These are phyloP conservation scores for Reticulascus tulasneorum DNA, from an alignment of 2,329 filamentous ascomycete genomes.

Conservation along the genomic window DNA sequence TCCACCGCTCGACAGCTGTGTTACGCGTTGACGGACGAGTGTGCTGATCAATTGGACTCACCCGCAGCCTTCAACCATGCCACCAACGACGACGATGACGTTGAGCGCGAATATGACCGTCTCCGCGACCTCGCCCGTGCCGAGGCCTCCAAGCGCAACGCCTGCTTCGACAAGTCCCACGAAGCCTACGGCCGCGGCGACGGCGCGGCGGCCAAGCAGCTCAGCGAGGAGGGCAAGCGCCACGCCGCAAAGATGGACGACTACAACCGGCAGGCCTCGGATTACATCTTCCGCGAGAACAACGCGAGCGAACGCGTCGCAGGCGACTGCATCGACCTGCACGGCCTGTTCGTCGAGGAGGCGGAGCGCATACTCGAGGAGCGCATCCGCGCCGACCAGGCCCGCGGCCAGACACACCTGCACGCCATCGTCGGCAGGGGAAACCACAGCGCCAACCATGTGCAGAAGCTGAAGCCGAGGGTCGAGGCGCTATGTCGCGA, in stretches of 20 bases:
- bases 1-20: background rate
- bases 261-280: slow-evolving; percentile 86
- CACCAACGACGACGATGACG: slow-evolving; percentile 56
- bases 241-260: slow-evolving; percentile 82
- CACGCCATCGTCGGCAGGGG: slow-evolving; percentile 97
- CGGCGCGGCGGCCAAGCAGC: slow-evolving; percentile 74
- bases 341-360: slow-evolving; percentile 92
- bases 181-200: slow-evolving; percentile 82
- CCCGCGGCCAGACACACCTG: slow-evolving; percentile 72
- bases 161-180: slow-evolving; percentile 73
- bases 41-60: background rate
- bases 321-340: slow-evolving; percentile 84
- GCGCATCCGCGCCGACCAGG: slow-evolving; percentile 73
- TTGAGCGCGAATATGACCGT: slow-evolving; percentile 87
- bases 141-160: slow-evolving; percentile 73
- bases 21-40: slow-evolving; percentile 1
- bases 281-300: slow-evolving; percentile 94
- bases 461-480: slow-evolving; percentile 94
- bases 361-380: slow-evolving; percentile 86
- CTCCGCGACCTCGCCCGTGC: slow-evolving; percentile 77
- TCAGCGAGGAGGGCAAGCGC: slow-evolving; percentile 79
- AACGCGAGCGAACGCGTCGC: slow-evolving; percentile 73
- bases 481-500: slow-evolving; percentile 85
- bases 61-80: slow-evolving; percentile 71
- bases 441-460: slow-evolving; percentile 74